phyloP scores from a whole-genome alignment of 192 early-diverging fungal genomes.

The Tieghemiomyces parasiticus region DNA sequence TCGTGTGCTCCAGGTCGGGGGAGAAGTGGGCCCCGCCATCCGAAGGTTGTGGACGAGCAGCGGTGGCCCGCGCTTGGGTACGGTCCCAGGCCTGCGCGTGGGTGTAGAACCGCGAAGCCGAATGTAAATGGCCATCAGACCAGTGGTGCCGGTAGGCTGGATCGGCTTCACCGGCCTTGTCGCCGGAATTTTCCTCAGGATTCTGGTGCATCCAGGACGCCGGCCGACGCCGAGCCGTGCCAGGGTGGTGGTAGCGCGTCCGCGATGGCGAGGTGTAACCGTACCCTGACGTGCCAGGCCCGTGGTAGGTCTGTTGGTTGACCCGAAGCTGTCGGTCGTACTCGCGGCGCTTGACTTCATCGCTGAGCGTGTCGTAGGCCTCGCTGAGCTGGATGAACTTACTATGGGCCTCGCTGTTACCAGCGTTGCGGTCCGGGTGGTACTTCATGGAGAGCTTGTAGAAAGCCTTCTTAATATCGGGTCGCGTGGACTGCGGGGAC shows the following conservation, averaged over 20 bases:
- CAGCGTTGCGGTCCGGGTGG: constrained; percentile 79
- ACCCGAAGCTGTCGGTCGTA: constrained; percentile 57
- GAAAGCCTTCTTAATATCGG: constrained; percentile 91
- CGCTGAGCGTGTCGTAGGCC: constrained; percentile 87
- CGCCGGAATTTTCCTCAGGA: neutral
- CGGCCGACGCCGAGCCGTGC: no score
- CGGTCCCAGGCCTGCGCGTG: neutral
- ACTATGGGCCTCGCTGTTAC: constrained; percentile 64
- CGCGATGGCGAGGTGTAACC: neutral
- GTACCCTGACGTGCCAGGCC: neutral
- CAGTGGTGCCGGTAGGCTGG: neutral
- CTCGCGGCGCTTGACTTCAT: constrained; percentile 80
- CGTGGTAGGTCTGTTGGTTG: neutral
- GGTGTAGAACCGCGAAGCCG: neutral
- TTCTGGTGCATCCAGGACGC: neutral
- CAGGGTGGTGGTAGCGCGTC: neutral
- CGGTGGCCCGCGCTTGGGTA: neutral
- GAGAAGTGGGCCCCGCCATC: neutral
- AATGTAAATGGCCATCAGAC: neutral
- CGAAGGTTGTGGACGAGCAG: neutral
- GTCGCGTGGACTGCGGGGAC: constrained; percentile 51
- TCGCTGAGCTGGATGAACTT: constrained; percentile 81
- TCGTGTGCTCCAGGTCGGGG: neutral
- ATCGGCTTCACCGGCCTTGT: neutral
- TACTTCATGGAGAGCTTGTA: constrained; percentile 77